These are phyloP conservation scores for Trichoderma oligosporum DNA, from an alignment of 2,329 filamentous ascomycete species.

Conservation along the genomic window DNA sequence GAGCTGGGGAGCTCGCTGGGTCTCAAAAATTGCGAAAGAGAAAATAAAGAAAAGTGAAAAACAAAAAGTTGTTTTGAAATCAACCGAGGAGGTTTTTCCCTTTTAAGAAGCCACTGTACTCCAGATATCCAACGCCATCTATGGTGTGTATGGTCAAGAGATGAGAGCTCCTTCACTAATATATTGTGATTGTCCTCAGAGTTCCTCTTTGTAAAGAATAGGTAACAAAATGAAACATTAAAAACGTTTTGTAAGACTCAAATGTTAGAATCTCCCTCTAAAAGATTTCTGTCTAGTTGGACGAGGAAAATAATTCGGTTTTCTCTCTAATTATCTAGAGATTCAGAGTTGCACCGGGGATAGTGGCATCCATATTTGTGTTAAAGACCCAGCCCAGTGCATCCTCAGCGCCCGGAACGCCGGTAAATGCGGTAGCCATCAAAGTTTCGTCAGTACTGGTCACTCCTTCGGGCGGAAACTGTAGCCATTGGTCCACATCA, in stretches of 20 bases:
- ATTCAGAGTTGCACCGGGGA: not conserved
- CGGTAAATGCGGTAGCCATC: constrained; percentile 34
- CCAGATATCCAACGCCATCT: too few relatives aligned
- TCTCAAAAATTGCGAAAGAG: not conserved
- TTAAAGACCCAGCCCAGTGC: constrained; percentile 31
- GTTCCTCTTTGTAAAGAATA: too few relatives aligned
- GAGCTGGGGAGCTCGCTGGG: not conserved
- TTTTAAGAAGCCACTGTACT: too few relatives aligned
- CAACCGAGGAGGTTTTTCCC: too few relatives aligned
- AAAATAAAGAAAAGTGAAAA: not conserved
- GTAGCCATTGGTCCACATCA: constrained; percentile 57
- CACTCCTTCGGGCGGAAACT: constrained; percentile 51
- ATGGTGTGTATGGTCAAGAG: too few relatives aligned
- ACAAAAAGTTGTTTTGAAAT: too few relatives aligned
- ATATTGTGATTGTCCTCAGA: too few relatives aligned
- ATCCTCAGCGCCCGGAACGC: constrained; percentile 27
- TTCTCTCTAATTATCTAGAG: not conserved
- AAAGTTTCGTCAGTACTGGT: constrained; percentile 38
- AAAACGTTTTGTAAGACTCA: too few relatives aligned
- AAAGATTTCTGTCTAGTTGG: too few relatives aligned
- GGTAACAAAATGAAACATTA: too few relatives aligned
- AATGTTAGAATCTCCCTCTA: too few relatives aligned
- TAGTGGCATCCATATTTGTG: constrained; percentile 25
- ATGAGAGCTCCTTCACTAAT: too few relatives aligned
- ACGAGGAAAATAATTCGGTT: not conserved